These are phyloP conservation scores for Taiwanofungus camphoratus DNA, from an alignment of 1,284 basidiomycete species.

Conservation along the genomic window DNA sequence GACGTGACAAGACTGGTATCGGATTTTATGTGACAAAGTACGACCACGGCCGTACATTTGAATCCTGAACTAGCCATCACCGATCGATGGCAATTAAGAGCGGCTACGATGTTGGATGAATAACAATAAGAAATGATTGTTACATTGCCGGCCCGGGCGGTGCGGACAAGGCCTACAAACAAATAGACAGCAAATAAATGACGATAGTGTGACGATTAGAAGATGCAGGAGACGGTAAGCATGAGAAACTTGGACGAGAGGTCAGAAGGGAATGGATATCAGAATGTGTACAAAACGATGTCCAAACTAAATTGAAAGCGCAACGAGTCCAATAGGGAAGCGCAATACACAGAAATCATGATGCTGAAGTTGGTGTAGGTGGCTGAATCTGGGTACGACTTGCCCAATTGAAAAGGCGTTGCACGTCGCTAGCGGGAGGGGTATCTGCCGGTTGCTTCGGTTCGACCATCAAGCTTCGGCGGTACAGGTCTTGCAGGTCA, in stretches of 20 bases:
- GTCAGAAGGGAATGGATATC: constrained; percentile 3
- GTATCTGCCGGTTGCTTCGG: constrained; percentile 72
- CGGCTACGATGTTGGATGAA: constrained; percentile 1
- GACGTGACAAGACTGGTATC: constrained; percentile 24
- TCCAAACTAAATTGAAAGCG: constrained; percentile 10
- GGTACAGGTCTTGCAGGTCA: constrained; percentile 76
- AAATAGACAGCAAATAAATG: constrained; percentile 12
- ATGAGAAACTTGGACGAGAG: constrained; percentile 1
- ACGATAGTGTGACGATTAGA: constrained; percentile 7
- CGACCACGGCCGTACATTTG: constrained; percentile 22
- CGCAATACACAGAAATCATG: constrained; percentile 4
- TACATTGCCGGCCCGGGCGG: constrained; percentile 7
- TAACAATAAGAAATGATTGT: constrained; percentile 10
- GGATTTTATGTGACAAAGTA: constrained; percentile 47
- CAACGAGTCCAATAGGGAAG: constrained; percentile 1
- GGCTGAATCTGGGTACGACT: constrained; percentile 43
- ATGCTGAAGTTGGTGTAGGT: constrained; percentile 22
- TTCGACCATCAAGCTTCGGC: constrained; percentile 75
- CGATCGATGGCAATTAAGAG: not conserved
- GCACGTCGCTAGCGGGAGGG: constrained; percentile 60
- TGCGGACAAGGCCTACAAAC: constrained; percentile 10
- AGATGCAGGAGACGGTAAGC: constrained; percentile 3
- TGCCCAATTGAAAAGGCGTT: constrained; percentile 73
- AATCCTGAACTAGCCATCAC: constrained; percentile 1
- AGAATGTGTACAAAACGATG: constrained; percentile 18